Conservation (phyloP, 495 filamentous ascomycete species). For the Neurospora pannonica region DNA sequence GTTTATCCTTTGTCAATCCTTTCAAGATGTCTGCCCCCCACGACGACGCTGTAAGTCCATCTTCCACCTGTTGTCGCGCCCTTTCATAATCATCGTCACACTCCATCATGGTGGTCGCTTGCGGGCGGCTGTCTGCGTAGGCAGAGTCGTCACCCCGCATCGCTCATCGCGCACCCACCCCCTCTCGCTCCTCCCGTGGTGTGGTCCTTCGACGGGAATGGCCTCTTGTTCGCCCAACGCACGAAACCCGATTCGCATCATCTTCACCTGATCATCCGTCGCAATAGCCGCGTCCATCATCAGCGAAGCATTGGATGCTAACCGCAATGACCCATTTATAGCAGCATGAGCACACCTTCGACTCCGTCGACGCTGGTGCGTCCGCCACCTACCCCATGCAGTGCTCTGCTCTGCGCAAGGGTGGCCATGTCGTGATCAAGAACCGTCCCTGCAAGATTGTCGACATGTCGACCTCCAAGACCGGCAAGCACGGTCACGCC, state of each 20-base stretch:
- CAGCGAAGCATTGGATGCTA: background rate
- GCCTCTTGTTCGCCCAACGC: background rate
- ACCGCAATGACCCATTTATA: slow-evolving; percentile 2
- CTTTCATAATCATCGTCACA: background rate
- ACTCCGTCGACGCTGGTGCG: slow-evolving; percentile 81
- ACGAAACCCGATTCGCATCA: background rate
- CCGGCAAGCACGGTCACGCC: slow-evolving; percentile 99
- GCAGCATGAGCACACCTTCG: slow-evolving; percentile 86
- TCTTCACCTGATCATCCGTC: background rate
- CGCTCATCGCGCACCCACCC: slow-evolving; percentile 17
- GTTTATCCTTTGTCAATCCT: slow-evolving; percentile 26
- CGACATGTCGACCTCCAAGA: slow-evolving; percentile 99
- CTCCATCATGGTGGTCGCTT: background rate
- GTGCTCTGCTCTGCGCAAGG: slow-evolving; percentile 98
- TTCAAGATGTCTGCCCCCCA: slow-evolving; percentile 33
- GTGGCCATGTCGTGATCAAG: slow-evolving; percentile 97
- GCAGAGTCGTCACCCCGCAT: slow-evolving; percentile 25
- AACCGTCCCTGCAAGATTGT: slow-evolving; percentile 98
- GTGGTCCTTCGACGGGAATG: background rate
- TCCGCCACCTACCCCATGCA: slow-evolving; percentile 94
- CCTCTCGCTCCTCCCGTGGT: slow-evolving; percentile 5
- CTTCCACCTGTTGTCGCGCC: background rate
- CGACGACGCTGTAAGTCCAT: slow-evolving; percentile 34
- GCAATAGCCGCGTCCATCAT: background rate
- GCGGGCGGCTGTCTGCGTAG: slow-evolving; percentile 6